These are phyloP conservation scores for Colletotrichum eleusines DNA, from an alignment of 2,329 filamentous ascomycete genomes.

Conservation along the genomic window DNA sequence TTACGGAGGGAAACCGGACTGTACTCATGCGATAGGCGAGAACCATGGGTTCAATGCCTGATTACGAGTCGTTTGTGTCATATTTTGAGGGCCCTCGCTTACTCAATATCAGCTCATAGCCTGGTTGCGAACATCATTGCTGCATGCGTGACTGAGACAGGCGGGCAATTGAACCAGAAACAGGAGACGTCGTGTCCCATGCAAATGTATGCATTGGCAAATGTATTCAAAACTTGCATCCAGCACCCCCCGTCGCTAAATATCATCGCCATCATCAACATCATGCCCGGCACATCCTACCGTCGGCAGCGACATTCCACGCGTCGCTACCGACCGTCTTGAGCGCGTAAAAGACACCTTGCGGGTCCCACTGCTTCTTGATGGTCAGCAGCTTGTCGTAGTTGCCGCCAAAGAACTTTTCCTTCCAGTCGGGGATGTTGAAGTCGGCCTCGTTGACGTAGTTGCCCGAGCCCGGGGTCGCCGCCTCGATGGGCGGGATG, in stretches of 20 bases:
- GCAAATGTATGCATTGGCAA: background rate
- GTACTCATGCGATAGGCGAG: background rate
- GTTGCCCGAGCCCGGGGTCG: constrained; percentile 56
- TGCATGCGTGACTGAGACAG: background rate
- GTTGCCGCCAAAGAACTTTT: constrained; percentile 61
- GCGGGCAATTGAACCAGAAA: background rate
- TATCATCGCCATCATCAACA: background rate
- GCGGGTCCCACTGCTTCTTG: constrained; percentile 64
- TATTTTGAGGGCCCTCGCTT: background rate
- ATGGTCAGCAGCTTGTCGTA: constrained; percentile 56
- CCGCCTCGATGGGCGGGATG: constrained; percentile 42
- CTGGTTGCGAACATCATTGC: background rate
- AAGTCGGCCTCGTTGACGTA: constrained; percentile 67
- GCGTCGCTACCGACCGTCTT: constrained; percentile 65
- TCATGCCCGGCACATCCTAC: constrained; percentile 54
- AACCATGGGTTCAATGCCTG: no score
- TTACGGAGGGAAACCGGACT: background rate
- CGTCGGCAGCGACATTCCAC: constrained; percentile 57
- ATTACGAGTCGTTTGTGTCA: background rate
- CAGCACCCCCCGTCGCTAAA: background rate
- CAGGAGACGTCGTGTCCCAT: background rate
- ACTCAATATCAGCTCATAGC: background rate
- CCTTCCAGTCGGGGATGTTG: constrained; percentile 58
- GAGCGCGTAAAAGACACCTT: constrained; percentile 59
- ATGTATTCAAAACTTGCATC: background rate